phyloP scores from a whole-genome alignment of 106 monocot species.

The Posidonia australis region DNA sequence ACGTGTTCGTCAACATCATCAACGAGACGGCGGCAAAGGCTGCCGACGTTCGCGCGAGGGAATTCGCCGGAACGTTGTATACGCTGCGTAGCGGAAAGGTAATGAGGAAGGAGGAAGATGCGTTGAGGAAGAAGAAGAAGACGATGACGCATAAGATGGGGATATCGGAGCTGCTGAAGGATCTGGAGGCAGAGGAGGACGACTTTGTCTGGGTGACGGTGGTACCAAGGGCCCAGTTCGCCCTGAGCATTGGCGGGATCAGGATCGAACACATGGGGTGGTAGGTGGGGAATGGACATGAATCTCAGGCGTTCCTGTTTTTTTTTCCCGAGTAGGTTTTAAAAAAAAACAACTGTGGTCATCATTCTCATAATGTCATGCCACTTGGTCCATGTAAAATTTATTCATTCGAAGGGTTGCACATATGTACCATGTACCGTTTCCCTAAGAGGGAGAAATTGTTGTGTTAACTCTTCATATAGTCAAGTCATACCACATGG shows the following conservation, averaged over 20 bases:
- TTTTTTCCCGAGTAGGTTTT: too few species aligned
- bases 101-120: background rate
- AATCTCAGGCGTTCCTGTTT: too few species aligned
- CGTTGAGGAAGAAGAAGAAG: constrained; percentile 2
- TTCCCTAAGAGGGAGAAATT: too few species aligned
- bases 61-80: constrained; percentile 55
- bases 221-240: constrained; percentile 3
- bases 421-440: too few species aligned
- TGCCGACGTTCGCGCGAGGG: constrained; percentile 18
- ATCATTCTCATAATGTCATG: too few species aligned
- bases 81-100: constrained; percentile 28
- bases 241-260: background rate
- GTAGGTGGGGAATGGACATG: constrained; percentile 7
- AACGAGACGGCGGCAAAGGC: background rate
- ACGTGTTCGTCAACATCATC: constrained; percentile 22
- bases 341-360: too few species aligned
- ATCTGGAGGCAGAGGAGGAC: constrained; percentile 14
- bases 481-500: too few species aligned
- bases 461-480: too few species aligned
- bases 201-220: constrained; percentile 13
- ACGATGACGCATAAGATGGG: constrained; percentile 15
- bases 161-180: constrained; percentile 17
- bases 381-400: too few species aligned
- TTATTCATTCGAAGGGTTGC: too few species aligned
- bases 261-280: background rate